Base-by-base conservation (phyloP, 2,329 filamentous ascomycete species). In the Sclerotinia sclerotiorum region DNA sequence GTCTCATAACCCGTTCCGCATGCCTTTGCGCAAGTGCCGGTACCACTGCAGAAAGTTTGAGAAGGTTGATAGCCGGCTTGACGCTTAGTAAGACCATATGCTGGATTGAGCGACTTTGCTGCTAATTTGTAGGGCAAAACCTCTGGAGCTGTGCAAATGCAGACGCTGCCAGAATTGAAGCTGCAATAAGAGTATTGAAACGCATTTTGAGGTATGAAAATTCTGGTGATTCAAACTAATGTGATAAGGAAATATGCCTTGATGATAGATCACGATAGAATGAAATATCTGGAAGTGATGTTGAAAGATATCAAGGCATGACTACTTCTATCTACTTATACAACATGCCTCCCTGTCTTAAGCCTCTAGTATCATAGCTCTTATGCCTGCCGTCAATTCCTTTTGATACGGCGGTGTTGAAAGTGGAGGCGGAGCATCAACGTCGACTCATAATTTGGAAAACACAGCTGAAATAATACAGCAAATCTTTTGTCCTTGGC, bases 51-150 rank as follows among this genome's bases (percentile, higher is more conserved):
- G 24, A 58, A 65, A 27, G 52, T 65, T 58, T 68, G 61, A 8
- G 61, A 57, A 1, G 60, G 67, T 54, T 68, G 52, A 21, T 68
- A 68, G 19, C 67, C 67, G 5, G 42, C 46, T 68, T 68, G 67
- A 57, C 67, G 67, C 46, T 68, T 65, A 19, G 15, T 13, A n/a
- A 65, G 19, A 29, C 52, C 52, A 11, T 54, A 57, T 3, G 44
- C 51, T 19, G 52, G 32, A 21, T 58, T 65, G 13, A 68, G 27
- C 13, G 67, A 68, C 8, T 13, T 55, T 24, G 52, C 44, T 44
- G 60, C 67, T 46, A 68, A n/a, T 24, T 58, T 65, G 67, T 68
- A 68, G 10, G 67, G 67, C 24, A 44, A 42, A 44, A 8, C 44
- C 11, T 39, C 52, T 27, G 19, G 7, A 3, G n/a, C 44, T 19